phyloP scores from a whole-genome alignment of 495 filamentous ascomycete genomes.

The Penicillium macrosclerotiorum region DNA sequence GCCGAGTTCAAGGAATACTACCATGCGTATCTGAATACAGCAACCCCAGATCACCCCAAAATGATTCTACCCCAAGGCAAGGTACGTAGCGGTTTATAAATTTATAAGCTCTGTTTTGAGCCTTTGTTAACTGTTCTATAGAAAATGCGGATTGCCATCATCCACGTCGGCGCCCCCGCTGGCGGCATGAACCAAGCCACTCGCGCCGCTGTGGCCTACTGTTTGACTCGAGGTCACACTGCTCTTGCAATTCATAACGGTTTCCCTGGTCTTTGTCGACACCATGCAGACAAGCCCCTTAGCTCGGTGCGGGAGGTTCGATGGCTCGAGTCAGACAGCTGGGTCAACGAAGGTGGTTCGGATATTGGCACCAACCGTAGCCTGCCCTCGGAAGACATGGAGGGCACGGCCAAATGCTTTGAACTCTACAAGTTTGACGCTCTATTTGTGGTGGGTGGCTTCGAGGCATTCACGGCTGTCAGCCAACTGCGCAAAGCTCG shows the following conservation, averaged over 20 bases:
- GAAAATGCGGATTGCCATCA: slow-evolving; percentile 90
- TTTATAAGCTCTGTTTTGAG: neutral
- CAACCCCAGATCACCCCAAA: slow-evolving; percentile 62
- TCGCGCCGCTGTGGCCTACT: slow-evolving; percentile 93
- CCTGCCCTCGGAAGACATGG: slow-evolving; percentile 78
- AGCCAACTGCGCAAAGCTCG: slow-evolving; percentile 80
- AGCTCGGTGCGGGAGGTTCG: slow-evolving; percentile 79
- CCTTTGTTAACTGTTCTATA: slow-evolving; percentile 35
- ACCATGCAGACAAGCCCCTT: slow-evolving; percentile 77
- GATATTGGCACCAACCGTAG: slow-evolving; percentile 98
- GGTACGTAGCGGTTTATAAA: too few relatives aligned
- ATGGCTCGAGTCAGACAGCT: slow-evolving; percentile 93
- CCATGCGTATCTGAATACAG: slow-evolving; percentile 84
- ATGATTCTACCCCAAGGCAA: slow-evolving; percentile 67
- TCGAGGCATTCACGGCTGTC: slow-evolving; percentile 93
- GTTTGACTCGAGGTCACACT: slow-evolving; percentile 86
- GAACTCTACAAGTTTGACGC: slow-evolving; percentile 85
- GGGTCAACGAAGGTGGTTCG: slow-evolving; percentile 94
- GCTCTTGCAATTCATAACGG: slow-evolving; percentile 94
- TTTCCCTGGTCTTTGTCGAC: slow-evolving; percentile 90
- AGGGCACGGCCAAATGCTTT: slow-evolving; percentile 80
- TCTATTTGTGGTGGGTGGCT: slow-evolving; percentile 90
- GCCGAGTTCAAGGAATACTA: slow-evolving; percentile 94
- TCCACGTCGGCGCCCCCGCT: slow-evolving; percentile 97
- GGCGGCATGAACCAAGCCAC: slow-evolving; percentile 99